A percentile compares a stretch with the other conserved stretches of the same genome.
Evolutionary conservation across 1,284 basidiomycete genomes (phyloP).

Genomic region (Malassezia yamatoensis): DNA sequence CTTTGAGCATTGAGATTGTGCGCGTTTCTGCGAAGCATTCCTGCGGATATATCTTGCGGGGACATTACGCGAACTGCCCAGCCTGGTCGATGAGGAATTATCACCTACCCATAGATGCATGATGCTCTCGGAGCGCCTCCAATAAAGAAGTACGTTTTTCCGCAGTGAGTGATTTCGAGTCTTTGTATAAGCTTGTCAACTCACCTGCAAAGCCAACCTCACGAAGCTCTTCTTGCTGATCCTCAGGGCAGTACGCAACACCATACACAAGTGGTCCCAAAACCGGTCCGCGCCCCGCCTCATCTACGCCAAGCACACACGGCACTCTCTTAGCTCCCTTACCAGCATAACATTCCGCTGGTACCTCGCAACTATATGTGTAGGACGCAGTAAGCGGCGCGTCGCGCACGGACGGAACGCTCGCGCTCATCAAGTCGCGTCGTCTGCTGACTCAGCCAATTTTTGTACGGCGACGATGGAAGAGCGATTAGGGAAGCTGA

Average conservation of each 20-base stretch:
- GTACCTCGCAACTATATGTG: conserved; percentile 15
- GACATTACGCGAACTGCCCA: conserved; percentile 75
- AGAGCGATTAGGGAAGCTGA: conserved; percentile 9
- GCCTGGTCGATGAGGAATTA: conserved; percentile 41
- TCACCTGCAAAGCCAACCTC: conserved; percentile 77
- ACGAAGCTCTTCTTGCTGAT: conserved; percentile 66
- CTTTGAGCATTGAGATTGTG: conserved; percentile 86
- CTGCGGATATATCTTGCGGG: conserved; percentile 78
- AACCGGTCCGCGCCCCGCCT: conserved; percentile 88
- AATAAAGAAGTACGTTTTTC: conserved; percentile 49
- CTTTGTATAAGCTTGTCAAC: conserved; percentile 49
- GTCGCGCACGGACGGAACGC: conserved; percentile 16
- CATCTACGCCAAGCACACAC: conserved; percentile 70
- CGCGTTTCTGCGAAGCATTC: conserved; percentile 76
- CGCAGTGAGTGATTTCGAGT: conserved; percentile 80
- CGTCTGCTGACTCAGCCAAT: conserved; percentile 10
- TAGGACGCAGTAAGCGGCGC: conserved; percentile 13
- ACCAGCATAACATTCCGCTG: conserved; percentile 7
- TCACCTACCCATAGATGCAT: conserved; percentile 14
- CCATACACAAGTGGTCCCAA: conserved; percentile 85
- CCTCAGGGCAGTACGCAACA: conserved; percentile 76
- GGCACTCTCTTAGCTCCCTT: conserved; percentile 22
- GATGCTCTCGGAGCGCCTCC: conserved; percentile 27
- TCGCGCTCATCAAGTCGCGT: neutral
- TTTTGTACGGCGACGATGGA: conserved; percentile 9